Evolutionary conservation across 2,329 filamentous ascomycete species (phyloP).

Genomic region (Lachnellula willkommii): DNA sequence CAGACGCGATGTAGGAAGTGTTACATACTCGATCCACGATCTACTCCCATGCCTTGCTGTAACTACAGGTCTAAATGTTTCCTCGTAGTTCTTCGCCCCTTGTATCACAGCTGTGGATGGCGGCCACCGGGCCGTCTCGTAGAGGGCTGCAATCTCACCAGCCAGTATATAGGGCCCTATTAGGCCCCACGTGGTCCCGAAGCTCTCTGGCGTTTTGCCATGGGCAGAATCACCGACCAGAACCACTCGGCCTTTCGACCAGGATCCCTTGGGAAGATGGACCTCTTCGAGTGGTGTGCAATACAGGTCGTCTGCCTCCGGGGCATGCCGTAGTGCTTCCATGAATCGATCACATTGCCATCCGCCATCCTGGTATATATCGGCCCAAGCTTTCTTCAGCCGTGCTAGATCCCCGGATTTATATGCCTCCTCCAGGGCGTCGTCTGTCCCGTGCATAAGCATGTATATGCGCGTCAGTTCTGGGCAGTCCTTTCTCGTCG

Average conservation of each 20-base stretch:
- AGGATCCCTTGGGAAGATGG: constrained; percentile 32
- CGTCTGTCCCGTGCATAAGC: too few species aligned
- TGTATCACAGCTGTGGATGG: background rate
- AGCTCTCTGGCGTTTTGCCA: constrained; percentile 44
- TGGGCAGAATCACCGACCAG: constrained; percentile 50
- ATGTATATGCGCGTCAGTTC: background rate
- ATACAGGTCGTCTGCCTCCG: constrained; percentile 39
- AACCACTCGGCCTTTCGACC: constrained; percentile 42
- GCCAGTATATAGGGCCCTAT: constrained; percentile 50
- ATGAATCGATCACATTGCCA: constrained; percentile 42
- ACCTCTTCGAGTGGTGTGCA: constrained; percentile 39
- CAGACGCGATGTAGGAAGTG: background rate
- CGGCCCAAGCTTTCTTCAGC: constrained; percentile 36
- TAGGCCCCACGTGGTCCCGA: constrained; percentile 45
- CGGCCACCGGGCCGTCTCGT: background rate
- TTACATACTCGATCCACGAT: background rate
- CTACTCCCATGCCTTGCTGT: background rate
- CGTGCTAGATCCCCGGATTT: constrained; percentile 24
- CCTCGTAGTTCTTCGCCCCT: background rate
- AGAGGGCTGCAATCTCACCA: constrained; percentile 38
- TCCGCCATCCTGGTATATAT: constrained; percentile 37
- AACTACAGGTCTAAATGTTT: background rate
- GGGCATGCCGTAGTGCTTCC: constrained; percentile 30
- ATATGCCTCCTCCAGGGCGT: constrained; percentile 17
- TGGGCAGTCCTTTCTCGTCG: constrained; percentile 31